Evolutionary conservation across 805 yeast species (phyloP), one percentile per base, ranked within the genome.

Genomic region (Metschnikowia dekortorum): DNA sequence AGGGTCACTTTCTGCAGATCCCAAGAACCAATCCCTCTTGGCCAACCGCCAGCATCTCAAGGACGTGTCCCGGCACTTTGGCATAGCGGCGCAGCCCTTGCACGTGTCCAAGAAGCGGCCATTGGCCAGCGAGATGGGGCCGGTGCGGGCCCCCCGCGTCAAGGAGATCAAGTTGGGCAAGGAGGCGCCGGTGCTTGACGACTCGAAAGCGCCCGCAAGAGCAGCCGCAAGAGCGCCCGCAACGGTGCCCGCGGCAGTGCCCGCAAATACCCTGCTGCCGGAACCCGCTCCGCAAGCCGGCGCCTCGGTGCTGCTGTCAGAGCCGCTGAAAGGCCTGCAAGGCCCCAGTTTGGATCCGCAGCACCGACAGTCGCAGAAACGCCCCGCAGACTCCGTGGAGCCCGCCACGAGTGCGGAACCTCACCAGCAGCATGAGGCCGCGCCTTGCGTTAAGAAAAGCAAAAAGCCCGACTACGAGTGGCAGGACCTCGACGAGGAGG

Each of bases 401-500:
- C 22, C 22, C 22, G 22, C 22, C 22, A 4, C 22, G 22, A 22
- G 22, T 4, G 22, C 22, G 22, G 22, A 22, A 4, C 22, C 4
- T 4, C 22, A 22, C 5, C 22, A 22, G 22, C 22, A 49, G 33
- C 28, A 46, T 28, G 47, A 45, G 7, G 2, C 51, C 49, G 36
- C 47, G 44, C 32, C 49, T 48, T 46, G 52, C 49, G 67, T 66
- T 60, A 73, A 73, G 53, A 73, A 73, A 52, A 58, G 74, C 26
- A 67, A 67, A 53, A 63, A 64, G 18, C 59, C 66, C 45, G 82
- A 75, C 54, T 75, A 76, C 59, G 73, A 68, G 47, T 82, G 90
- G 89, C 90, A 85, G 61, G 89, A 85, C 64, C 70, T 85, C 52
- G 94, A 86, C 61, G 80, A 76, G 31, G 87, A 81, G 53, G 91